Percentiles rank a stretch among this genome's conserved stretches.
Evolutionary conservation across 768 basidiomycete genomes (phyloP).

Genomic region (Pulveroboletus sp.): DNA sequence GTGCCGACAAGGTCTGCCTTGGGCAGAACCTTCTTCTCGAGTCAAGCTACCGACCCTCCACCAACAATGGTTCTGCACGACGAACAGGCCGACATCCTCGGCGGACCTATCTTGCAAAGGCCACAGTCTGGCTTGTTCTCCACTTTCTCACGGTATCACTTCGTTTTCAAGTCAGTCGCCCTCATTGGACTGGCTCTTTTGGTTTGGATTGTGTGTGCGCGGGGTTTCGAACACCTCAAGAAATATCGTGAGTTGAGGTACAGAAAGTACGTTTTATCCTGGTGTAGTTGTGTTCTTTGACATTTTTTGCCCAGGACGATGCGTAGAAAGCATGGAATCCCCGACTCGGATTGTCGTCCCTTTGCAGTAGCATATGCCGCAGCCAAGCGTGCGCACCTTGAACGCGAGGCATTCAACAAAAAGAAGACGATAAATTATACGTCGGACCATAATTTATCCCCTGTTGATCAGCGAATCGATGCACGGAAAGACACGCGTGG

Average conservation of each 20-base stretch:
- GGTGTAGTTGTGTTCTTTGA: slow-evolving; percentile 9
- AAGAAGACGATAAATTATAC: slow-evolving; percentile 29
- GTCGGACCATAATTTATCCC: slow-evolving; percentile 23
- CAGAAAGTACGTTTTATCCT: slow-evolving; percentile 51
- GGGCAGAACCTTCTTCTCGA: slow-evolving; percentile 13
- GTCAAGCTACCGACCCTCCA: slow-evolving; percentile 17
- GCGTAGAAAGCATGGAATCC: slow-evolving; percentile 79
- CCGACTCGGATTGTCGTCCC: slow-evolving; percentile 76
- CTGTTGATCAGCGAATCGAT: slow-evolving; percentile 29
- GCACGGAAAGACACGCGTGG: slow-evolving; percentile 35
- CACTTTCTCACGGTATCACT: slow-evolving; percentile 36
- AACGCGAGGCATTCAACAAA: slow-evolving; percentile 44
- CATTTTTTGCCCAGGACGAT: slow-evolving; percentile 47
- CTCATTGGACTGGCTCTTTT: slow-evolving; percentile 34
- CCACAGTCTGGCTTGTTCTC: slow-evolving; percentile 26
- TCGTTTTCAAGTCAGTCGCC: slow-evolving; percentile 36
- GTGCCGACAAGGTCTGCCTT: slow-evolving; percentile 11
- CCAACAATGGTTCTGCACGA: slow-evolving; percentile 49
- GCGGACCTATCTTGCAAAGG: slow-evolving; percentile 47
- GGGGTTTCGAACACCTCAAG: slow-evolving; percentile 45
- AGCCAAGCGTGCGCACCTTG: slow-evolving; percentile 53
- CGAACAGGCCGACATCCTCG: slow-evolving; percentile 73
- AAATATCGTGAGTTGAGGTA: slow-evolving; percentile 63
- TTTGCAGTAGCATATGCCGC: slow-evolving; percentile 89
- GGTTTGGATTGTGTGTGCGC: slow-evolving; percentile 33